Conservation (phyloP, 257 asterid genomes). For the Asclepias syriaca region DNA sequence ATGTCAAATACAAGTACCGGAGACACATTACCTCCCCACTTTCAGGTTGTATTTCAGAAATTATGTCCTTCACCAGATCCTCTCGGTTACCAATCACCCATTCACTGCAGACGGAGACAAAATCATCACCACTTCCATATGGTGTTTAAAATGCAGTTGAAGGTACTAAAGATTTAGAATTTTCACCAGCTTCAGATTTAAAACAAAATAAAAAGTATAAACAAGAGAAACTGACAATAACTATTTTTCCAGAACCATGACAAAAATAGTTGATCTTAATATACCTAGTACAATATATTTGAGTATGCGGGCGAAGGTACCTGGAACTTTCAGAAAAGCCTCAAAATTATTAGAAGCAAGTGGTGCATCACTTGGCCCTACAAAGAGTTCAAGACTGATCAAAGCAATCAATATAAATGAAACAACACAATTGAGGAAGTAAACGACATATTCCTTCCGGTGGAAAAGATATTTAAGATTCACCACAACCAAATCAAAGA, state of each 20-base stretch:
- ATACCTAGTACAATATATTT: slow-evolving; percentile 96
- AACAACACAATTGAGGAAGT: neutral
- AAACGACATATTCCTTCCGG: neutral
- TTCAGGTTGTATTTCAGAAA: slow-evolving; percentile 91
- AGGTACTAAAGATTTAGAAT: neutral
- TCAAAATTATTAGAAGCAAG: slow-evolving; percentile 90
- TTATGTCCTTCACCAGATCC: slow-evolving; percentile 82
- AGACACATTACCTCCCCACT: slow-evolving; percentile 80
- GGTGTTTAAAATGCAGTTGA: neutral
- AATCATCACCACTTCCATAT: neutral
- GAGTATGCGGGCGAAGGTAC: slow-evolving; percentile 90
- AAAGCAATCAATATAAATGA: neutral
- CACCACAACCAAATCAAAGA: neutral
- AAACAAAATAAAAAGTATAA: slow-evolving; percentile 2
- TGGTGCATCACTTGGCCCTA: slow-evolving; percentile 97
- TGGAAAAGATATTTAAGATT: neutral
- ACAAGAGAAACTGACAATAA: neutral
- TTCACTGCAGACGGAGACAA: slow-evolving; percentile 53
- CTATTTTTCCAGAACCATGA: neutral
- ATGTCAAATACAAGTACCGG: neutral
- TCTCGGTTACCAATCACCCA: slow-evolving; percentile 99
- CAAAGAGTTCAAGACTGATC: slow-evolving; percentile 21
- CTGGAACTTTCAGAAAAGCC: slow-evolving; percentile 93
- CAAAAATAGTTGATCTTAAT: slow-evolving; percentile 5
- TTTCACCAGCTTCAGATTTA: neutral